Evolutionary conservation across 2,329 filamentous ascomycete species (phyloP).

Genomic region (Colletotrichum falcatum): DNA sequence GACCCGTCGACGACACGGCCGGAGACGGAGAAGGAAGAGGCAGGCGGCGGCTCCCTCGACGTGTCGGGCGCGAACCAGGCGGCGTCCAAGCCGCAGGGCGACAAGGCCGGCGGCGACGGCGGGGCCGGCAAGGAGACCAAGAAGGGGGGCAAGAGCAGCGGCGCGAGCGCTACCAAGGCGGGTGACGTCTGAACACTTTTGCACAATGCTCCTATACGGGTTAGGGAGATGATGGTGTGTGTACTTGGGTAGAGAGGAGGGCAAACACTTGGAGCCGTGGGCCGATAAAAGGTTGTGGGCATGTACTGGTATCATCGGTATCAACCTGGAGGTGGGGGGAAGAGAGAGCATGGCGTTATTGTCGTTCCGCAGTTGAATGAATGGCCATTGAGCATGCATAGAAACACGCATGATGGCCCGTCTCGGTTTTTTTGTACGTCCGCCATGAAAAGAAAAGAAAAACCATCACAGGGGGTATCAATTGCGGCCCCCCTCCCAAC

Average conservation of each 20-base stretch:
- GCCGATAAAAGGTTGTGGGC: too few species aligned
- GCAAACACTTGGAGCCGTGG: background rate
- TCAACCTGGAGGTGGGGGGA: background rate
- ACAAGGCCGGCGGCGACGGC: conserved; percentile 50
- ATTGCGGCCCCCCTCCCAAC: conserved; percentile 21
- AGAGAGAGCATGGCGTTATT: conserved; percentile 7
- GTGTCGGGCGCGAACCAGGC: conserved; percentile 59
- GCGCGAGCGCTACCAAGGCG: conserved; percentile 49
- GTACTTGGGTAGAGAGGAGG: background rate
- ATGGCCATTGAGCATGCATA: conserved; percentile 14
- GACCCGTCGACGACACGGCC: conserved; percentile 76
- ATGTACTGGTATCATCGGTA: conserved; percentile 15
- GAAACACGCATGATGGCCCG: background rate
- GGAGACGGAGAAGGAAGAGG: conserved; percentile 64
- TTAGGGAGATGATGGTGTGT: background rate
- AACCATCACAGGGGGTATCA: conserved; percentile 23
- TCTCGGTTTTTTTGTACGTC: background rate
- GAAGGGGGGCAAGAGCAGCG: conserved; percentile 51
- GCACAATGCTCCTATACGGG: background rate
- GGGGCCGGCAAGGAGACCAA: conserved; percentile 50
- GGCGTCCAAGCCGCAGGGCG: conserved; percentile 54
- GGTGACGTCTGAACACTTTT: conserved; percentile 33
- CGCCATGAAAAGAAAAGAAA: conserved; percentile 14
- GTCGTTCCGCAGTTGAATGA: background rate
- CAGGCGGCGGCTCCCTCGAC: conserved; percentile 52